phyloP scores from a whole-genome alignment of 306 rosid genomes.

The Cucumis hystrix region DNA sequence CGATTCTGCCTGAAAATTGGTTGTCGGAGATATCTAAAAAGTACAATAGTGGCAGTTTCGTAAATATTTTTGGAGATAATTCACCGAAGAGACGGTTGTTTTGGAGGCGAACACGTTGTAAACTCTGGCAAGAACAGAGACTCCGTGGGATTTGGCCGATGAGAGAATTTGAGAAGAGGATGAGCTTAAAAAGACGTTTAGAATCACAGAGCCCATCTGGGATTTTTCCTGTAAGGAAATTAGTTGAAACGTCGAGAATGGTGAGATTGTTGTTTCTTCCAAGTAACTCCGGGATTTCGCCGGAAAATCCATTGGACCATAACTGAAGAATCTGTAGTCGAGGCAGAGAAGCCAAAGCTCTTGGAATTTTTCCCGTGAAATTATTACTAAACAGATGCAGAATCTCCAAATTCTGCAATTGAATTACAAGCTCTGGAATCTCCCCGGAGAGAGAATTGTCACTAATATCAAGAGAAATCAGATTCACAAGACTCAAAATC shows the following conservation, averaged over 20 bases:
- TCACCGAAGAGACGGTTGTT: conserved; percentile 61
- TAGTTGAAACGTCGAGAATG: conserved; percentile 72
- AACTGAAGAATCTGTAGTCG: conserved; percentile 79
- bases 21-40: conserved; percentile 75
- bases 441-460: conserved; percentile 66
- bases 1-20: conserved; percentile 44
- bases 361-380: conserved; percentile 53
- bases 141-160: conserved; percentile 39
- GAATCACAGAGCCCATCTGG: conserved; percentile 49
- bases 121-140: conserved; percentile 46
- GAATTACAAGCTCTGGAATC: conserved; percentile 41
- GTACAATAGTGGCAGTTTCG: conserved; percentile 38
- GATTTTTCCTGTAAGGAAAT: conserved; percentile 50
- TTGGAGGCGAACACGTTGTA: conserved; percentile 66
- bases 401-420: conserved; percentile 50
- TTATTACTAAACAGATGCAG: conserved; percentile 81
- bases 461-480: conserved; percentile 74
- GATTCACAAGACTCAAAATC: conserved; percentile 36
- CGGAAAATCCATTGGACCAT: conserved; percentile 74
- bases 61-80: conserved; percentile 18
- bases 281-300: conserved; percentile 55
- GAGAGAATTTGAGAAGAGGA: conserved; percentile 68
- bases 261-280: conserved; percentile 65
- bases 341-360: conserved; percentile 37
- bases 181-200: conserved; percentile 62